phyloP scores from a whole-genome alignment of 1,139 yeast species.

The Candida sp. region DNA sequence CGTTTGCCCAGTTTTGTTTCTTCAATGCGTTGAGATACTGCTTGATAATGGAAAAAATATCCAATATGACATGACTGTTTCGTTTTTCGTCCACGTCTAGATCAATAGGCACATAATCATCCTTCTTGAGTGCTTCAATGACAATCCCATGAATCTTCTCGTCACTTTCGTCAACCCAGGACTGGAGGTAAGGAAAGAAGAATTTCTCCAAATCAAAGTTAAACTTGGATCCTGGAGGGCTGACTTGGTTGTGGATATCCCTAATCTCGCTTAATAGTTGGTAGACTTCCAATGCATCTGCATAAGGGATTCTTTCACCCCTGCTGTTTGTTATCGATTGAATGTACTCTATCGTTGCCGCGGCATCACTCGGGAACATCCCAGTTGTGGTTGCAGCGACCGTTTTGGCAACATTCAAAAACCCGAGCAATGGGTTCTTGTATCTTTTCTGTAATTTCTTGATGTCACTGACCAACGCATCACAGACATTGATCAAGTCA shows the following conservation, averaged over 20 bases:
- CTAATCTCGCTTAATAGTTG: conserved; percentile 59
- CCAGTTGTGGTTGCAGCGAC: conserved; percentile 61
- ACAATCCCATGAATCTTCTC: conserved; percentile 54
- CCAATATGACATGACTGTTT: conserved; percentile 62
- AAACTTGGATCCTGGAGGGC: conserved; percentile 37
- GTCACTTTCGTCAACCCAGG: conserved; percentile 61
- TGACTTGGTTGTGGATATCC: conserved; percentile 56
- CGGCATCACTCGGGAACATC: conserved; percentile 68
- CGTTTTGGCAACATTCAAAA: conserved; percentile 56
- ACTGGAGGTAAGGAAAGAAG: conserved; percentile 60
- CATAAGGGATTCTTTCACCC: conserved; percentile 49
- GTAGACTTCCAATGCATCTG: conserved; percentile 68
- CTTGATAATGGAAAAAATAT: conserved; percentile 66
- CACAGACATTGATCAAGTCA: conserved; percentile 66
- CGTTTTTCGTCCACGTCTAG: conserved; percentile 39
- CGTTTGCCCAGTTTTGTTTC: conserved; percentile 58
- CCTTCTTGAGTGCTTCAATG: conserved; percentile 57
- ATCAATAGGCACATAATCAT: conserved; percentile 59
- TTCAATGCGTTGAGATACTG: conserved; percentile 59
- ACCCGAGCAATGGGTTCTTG: conserved; percentile 64
- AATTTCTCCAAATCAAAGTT: conserved; percentile 62
- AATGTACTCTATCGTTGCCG: conserved; percentile 62
- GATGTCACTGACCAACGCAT: conserved; percentile 55
- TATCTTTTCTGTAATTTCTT: conserved; percentile 62
- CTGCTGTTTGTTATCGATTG: conserved; percentile 43